These are phyloP conservation scores for Gaultheria prostrata DNA, from an alignment of 148 eudicot genomes.

Conservation along the genomic window DNA sequence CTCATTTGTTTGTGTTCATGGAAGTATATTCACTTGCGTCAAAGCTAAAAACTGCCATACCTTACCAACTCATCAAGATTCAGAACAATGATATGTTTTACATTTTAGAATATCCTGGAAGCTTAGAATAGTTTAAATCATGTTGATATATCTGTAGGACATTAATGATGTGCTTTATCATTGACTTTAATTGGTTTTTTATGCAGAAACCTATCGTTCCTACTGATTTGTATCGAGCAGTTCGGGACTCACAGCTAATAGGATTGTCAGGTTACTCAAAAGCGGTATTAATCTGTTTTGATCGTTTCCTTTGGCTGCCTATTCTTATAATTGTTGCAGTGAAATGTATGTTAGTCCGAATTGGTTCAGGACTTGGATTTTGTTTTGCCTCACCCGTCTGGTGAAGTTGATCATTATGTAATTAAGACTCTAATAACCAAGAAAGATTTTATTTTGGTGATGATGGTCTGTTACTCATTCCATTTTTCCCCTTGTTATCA, in stretches of 20 bases:
- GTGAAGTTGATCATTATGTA: constrained; percentile 7
- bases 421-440: not conserved
- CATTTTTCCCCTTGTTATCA: not conserved
- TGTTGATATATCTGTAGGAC: not conserved
- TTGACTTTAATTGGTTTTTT: constrained; percentile 1
- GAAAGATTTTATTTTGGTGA: not conserved
- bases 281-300: constrained; percentile 44
- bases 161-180: not conserved
- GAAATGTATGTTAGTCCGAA: constrained; percentile 2
- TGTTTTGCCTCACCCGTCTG: not conserved
- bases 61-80: not conserved
- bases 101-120: not conserved
- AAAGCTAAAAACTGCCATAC: constrained; percentile 4
- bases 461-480: not conserved
- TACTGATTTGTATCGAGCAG: constrained; percentile 62
- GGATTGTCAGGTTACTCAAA: constrained; percentile 90
- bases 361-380: not conserved
- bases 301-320: not conserved
- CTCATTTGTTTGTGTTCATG: constrained; percentile 3
- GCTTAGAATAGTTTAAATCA: not conserved
- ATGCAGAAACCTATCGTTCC: constrained; percentile 93
- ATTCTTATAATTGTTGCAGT: not conserved
- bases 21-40: not conserved
- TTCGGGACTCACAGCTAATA: constrained; percentile 86
- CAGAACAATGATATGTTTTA: not conserved